phyloP scores from a whole-genome alignment of 192 early-diverging fungal genomes.

The Funneliformis mosseae region DNA sequence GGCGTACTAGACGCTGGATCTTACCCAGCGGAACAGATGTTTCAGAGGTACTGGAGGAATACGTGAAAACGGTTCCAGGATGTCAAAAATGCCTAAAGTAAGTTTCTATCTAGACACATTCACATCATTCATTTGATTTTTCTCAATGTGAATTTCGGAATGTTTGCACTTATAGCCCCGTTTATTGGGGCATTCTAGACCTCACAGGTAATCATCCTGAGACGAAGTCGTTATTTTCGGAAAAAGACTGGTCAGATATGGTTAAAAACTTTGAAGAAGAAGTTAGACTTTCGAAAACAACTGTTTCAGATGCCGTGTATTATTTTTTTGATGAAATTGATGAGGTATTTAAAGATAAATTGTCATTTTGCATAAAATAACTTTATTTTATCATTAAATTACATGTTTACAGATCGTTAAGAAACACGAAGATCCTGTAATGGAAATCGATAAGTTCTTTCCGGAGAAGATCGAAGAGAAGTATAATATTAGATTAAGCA shows the following conservation, averaged over 20 bases:
- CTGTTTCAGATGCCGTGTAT: slow-evolving; percentile 33
- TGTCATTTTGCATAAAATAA: background rate
- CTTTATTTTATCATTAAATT: slow-evolving; percentile 28
- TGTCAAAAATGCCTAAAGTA: too few species aligned
- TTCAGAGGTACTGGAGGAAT: too few species aligned
- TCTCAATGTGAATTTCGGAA: too few species aligned
- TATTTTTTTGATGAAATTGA: slow-evolving; percentile 34
- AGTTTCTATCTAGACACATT: too few species aligned
- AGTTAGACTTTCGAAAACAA: slow-evolving; percentile 13
- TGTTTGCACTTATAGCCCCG: background rate
- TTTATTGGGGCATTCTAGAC: slow-evolving; percentile 35
- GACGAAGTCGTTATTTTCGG: slow-evolving; percentile 26
- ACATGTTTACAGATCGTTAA: slow-evolving; percentile 12
- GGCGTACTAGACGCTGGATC: too few species aligned
- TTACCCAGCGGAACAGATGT: too few species aligned
- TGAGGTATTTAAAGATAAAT: slow-evolving; percentile 20
- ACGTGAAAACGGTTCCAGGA: too few species aligned
- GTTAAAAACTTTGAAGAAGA: slow-evolving; percentile 35
- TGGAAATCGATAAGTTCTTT: slow-evolving; percentile 19
- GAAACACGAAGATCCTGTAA: background rate
- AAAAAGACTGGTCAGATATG: slow-evolving; percentile 32
- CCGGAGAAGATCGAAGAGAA: background rate
- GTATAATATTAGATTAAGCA: slow-evolving; percentile 15
- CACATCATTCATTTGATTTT: too few species aligned
- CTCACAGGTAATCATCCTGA: slow-evolving; percentile 31